Conservation (phyloP, 371 early-diverging fungal species). For the Circinella umbellata region DNA sequence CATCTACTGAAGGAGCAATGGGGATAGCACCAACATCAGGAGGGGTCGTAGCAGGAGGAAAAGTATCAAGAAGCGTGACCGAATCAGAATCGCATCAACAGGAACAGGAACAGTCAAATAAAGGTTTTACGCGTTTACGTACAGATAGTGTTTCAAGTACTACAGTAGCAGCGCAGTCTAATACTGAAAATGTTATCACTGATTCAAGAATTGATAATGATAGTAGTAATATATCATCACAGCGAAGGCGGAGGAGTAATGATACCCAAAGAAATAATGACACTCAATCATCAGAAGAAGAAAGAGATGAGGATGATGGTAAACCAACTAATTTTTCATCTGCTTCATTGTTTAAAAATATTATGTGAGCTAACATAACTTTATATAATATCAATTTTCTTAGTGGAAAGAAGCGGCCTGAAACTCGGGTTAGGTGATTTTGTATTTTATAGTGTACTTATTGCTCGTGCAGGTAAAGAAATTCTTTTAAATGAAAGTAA, state of each 20-base stretch:
- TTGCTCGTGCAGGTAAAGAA: constrained; percentile 75
- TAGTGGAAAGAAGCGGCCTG: constrained; percentile 69
- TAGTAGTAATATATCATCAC: neutral
- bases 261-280: neutral
- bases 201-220: neutral
- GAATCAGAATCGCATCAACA: neutral
- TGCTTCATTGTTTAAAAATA: too few species aligned
- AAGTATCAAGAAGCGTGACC: neutral
- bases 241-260: constrained; percentile 2
- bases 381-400: neutral
- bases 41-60: too few species aligned
- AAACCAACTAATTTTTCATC: neutral
- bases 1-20: neutral
- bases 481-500: neutral
- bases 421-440: constrained; percentile 91
- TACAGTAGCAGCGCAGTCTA: constrained; percentile 2
- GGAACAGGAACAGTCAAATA: too few species aligned
- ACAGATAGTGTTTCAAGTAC: constrained; percentile 20
- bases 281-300: constrained; percentile 1
- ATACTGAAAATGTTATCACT: constrained; percentile 5
- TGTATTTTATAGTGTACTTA: constrained; percentile 88
- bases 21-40: too few species aligned
- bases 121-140: constrained; percentile 31
- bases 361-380: too few species aligned
- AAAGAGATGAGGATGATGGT: constrained; percentile 61